Evolutionary conservation across 768 basidiomycete genomes (phyloP).

Genomic region (Sarcodon sp.): DNA sequence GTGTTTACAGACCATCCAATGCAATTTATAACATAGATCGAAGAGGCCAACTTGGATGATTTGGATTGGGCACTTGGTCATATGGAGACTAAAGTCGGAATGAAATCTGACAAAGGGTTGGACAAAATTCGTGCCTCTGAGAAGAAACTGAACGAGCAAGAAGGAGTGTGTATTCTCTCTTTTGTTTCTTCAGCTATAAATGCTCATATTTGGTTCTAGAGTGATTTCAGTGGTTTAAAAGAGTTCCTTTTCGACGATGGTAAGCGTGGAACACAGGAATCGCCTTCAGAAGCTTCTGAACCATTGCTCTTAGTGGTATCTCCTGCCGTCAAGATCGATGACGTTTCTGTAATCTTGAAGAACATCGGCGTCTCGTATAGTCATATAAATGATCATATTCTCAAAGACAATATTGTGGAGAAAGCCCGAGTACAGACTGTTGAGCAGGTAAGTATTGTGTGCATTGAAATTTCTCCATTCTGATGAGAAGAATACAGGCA

Average conservation of each 20-base stretch:
- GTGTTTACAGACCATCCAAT: neutral
- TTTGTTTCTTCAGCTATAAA: neutral
- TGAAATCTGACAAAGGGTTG: constrained; percentile 26
- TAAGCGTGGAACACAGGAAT: constrained; percentile 12
- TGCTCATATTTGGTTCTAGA: constrained; percentile 17
- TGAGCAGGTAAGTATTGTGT: constrained; percentile 26
- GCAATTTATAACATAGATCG: constrained; percentile 37
- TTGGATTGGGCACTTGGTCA: constrained; percentile 74
- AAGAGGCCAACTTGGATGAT: constrained; percentile 58
- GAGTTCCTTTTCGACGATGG: constrained; percentile 64
- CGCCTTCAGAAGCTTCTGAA: neutral
- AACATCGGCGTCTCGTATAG: constrained; percentile 57
- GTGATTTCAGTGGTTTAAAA: constrained; percentile 45
- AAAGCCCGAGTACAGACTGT: constrained; percentile 45
- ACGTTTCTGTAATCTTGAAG: constrained; percentile 40
- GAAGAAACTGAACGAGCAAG: constrained; percentile 12
- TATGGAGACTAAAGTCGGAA: constrained; percentile 27
- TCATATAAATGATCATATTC: constrained; percentile 61
- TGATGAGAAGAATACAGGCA: no score
- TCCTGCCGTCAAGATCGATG: constrained; percentile 28
- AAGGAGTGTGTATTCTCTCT: constrained; percentile 9
- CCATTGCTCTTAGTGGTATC: constrained; percentile 14
- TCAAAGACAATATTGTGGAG: constrained; percentile 57
- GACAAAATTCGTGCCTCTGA: constrained; percentile 22
- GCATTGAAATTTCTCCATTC: neutral